These are phyloP conservation scores for Rhizophora mangle DNA, from an alignment of 345 rosid genomes.

Conservation along the genomic window DNA sequence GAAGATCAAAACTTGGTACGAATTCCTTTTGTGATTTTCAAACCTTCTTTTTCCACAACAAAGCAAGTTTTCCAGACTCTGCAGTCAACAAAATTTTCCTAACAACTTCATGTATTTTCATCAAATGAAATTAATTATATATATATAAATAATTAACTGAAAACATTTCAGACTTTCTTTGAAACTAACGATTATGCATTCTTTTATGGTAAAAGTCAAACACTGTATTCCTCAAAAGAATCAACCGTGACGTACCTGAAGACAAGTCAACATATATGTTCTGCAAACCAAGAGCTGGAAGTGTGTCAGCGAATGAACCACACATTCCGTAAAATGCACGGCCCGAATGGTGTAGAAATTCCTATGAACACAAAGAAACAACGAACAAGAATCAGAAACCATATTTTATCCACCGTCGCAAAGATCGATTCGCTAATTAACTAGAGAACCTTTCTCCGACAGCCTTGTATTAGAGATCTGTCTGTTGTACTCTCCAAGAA, in stretches of 20 bases:
- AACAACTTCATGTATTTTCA: neutral
- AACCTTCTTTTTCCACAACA: conserved; percentile 7
- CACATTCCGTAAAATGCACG: conserved; percentile 67
- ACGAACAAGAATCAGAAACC: neutral
- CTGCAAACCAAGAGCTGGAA: conserved; percentile 94
- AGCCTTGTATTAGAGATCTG: conserved; percentile 58
- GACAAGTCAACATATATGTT: conserved; percentile 78
- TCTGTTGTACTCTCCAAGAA: conserved; percentile 57
- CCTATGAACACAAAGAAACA: conserved; percentile 51
- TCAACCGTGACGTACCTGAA: conserved; percentile 49
- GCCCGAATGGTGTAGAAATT: conserved; percentile 79
- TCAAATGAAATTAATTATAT: neutral
- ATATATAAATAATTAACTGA: neutral
- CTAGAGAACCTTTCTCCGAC: conserved; percentile 65
- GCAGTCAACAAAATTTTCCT: too few relatives aligned
- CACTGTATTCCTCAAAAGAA: neutral
- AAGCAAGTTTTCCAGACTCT: neutral
- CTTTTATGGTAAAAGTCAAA: neutral
- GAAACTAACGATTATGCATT: neutral
- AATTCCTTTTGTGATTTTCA: neutral
- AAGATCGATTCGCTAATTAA: too few relatives aligned
- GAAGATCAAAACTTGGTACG: neutral
- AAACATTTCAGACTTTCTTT: too few relatives aligned
- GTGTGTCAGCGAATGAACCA: conserved; percentile 77
- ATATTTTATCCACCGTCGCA: neutral